Base-by-base conservation (phyloP, 2,329 filamentous ascomycete genomes). In the Botrytis medusae region DNA sequence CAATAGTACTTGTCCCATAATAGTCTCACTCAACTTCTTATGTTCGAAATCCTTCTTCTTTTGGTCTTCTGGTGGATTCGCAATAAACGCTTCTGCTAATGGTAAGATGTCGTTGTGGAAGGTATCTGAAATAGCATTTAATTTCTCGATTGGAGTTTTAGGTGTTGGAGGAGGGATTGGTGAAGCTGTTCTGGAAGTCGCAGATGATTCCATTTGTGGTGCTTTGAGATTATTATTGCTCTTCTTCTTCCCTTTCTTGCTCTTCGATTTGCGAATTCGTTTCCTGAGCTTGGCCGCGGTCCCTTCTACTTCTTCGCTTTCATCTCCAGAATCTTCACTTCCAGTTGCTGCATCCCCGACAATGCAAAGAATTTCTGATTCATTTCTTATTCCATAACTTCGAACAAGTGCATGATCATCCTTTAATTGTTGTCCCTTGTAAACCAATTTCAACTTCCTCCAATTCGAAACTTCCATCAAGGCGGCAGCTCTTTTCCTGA, bases 11-110 rank as follows among this genome's bases (percentile, higher is more conserved):
- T 94, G 91, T 75, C 91, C 89, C 85, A 96, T 85, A 57, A 94
- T 87, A 7, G 91, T 93, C 84, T 96, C 93, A 6, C 89, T 90
- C 29, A 96, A 82, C 80, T 88, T 91, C 80, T 91, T 90, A 81
- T 95, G 91, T 79, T 95, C 92, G 48, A 94, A 92, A 22, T 88
- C 87, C 68, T 88, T 85, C 85, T 92, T 93, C 81, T 91, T 90
- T 57, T 83, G 79, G 69, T 94, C 91, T 5, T 82, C 80, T 0
- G 93, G 93, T 18, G 93, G 91, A 14, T 86, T 84, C 9, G 83
- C 84, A 32, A 87, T 86, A 80, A 89, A 95, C 37, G 89, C 82
- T 6, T 86, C 82, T 77, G 90, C 93, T 10, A 91, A 81, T 1
- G 92, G 92, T n/a, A 91, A 82, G 75, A 92, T 87, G 71, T 89